A percentile compares a stretch with the other conserved stretches of the same genome.
phyloP scores from a whole-genome alignment of 2,329 filamentous ascomycete species.

The Ploettnerulaceae sp. region DNA sequence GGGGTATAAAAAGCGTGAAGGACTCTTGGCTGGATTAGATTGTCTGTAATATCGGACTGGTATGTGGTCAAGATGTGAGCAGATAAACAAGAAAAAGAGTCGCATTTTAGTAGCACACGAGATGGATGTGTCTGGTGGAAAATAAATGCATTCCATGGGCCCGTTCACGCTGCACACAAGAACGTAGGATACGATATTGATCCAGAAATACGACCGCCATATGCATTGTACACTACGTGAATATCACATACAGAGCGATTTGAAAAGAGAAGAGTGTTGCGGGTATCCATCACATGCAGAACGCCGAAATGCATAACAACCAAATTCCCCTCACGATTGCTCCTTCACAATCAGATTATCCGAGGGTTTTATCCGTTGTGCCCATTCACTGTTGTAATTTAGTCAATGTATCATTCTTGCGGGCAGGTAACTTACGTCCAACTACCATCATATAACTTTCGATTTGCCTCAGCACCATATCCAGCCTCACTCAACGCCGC shows the following conservation, averaged over 20 bases:
- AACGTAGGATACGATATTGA: neutral
- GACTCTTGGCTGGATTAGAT: too few species aligned
- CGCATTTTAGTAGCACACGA: too few species aligned
- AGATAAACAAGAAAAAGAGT: too few species aligned
- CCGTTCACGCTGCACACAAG: too few species aligned
- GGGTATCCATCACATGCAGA: conserved; percentile 23
- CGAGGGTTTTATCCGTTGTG: conserved; percentile 56
- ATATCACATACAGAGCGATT: conserved; percentile 5
- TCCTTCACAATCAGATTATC: conserved; percentile 58
- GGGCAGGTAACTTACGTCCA: conserved; percentile 72
- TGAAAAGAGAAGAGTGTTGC: conserved; percentile 15
- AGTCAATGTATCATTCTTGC: conserved; percentile 2
- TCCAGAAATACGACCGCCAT: neutral
- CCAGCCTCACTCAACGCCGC: conserved; percentile 76
- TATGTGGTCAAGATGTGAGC: too few species aligned
- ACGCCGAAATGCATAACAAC: conserved; percentile 16
- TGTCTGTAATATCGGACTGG: too few species aligned
- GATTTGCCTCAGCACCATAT: conserved; percentile 60
- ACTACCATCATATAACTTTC: conserved; percentile 88
- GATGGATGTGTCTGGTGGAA: too few species aligned
- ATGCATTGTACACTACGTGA: conserved; percentile 1
- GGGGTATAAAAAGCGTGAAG: too few species aligned
- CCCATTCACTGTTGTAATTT: conserved; percentile 49
- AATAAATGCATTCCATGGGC: too few species aligned
- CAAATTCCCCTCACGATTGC: conserved; percentile 8